Base-by-base conservation (phyloP, 495 filamentous ascomycete genomes). In the Talaromyces adpressus region DNA sequence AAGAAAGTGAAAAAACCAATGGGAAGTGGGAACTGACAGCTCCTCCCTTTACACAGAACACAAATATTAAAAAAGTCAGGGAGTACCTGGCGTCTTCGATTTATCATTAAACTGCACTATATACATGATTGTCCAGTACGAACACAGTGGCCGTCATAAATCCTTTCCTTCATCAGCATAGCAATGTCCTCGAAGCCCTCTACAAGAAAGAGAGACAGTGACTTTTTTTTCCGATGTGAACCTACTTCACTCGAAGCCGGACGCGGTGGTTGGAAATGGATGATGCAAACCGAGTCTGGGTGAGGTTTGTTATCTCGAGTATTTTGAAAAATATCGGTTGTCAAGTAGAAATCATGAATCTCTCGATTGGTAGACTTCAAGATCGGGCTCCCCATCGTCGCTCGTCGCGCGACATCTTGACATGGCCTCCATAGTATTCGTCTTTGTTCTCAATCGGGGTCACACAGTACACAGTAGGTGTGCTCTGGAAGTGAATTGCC, bases 361-460 rank as follows among this genome's bases (percentile, higher is more conserved):
- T 22, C n/a, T 20, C 29, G 29, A 30, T 30, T 20, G 6, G 20
- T 22, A 12, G 8, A 25, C 6, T 51, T 64, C 62, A 64, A 12
- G 62, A 64, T 14, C 62, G 9, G 14, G 47, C 11, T 18, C 54
- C 62, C 81, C 81, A 84, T 61, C 81, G 73, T 61, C 79, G 70
- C 65, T 84, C 81, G 34, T 84, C 81, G 29, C 73, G 74, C 49
- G 75, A 71, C 65, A 84, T 71, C 70, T 81, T 84, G 36, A 71
- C 75, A 65, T 83, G 78, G 27, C 68, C 75, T 61, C 81, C 81
- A 54, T 84, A 81, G 66, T 82, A 84, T 58, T 84, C 81, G 22
- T 82, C 80, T 23, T 77, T 74, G 20, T 79, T 78, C 68, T 79
- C 78, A 67, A 84, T 81, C 0, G 80, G 80, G 5, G 79, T 82